Evolutionary conservation across 768 basidiomycete species (phyloP), one percentile per base, ranked within the genome.

Genomic region (Trametes gibbosa): DNA sequence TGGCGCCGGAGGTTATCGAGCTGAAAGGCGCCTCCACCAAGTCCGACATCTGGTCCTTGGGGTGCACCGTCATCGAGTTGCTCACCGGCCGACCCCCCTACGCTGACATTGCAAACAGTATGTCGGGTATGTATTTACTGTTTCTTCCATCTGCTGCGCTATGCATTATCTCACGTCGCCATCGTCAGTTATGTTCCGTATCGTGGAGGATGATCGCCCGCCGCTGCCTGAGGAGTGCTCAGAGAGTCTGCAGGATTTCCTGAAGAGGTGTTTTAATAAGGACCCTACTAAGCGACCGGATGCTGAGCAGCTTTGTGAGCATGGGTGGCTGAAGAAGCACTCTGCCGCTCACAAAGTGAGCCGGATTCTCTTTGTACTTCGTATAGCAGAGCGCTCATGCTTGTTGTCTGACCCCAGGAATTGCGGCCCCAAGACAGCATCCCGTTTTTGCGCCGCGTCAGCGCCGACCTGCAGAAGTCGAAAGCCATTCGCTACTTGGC

Each of bases 1-100:
- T 99, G 95, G 95, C 95, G 12, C 96, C 96, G 2, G 96, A 99
- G 73, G 92, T 98, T 50, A 98, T 99, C 62, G 89, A 94, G 70
- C 82, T 98, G 55, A 90, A 94, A 71, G 95, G 95, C 3, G 92
- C 96, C 8, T 89, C 91, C n/a, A 80, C 88, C 0, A 94, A 94
- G 66, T 89, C 92, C 25, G 95, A 97, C 70, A 95, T 97, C 32
- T 97, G 95, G 95, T 96, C 94, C 0, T 74, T 99, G 63, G 96
- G 86, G 1, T 97, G 95, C 69, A 98, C 96, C 3, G 86, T 98
- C 65, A 86, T 96, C 65, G 96, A 99, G 74, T 80, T 99, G 24
- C 76, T 98, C 63, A 96, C 94, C 6, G 96, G 96, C 1, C 79
- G 84, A 29, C 96, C 96, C 3, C 96, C 96, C 1, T 98, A 96